A percentile compares a stretch with the other conserved stretches of the same genome.
phyloP scores from a whole-genome alignment of 345 rosid species.

The Eucalyptus polybractea region DNA sequence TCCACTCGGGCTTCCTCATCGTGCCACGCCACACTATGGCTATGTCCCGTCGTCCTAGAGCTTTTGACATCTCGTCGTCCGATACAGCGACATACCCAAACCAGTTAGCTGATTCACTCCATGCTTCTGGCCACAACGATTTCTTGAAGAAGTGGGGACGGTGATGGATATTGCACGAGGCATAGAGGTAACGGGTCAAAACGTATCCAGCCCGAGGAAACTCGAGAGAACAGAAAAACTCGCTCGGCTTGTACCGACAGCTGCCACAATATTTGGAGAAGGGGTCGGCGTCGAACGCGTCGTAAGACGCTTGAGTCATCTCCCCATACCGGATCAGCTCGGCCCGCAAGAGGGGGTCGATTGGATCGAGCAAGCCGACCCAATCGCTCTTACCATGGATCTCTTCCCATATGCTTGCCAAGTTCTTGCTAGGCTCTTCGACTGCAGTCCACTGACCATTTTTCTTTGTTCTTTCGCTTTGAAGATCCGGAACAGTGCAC shows the following conservation, averaged over 20 bases:
- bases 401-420: neutral
- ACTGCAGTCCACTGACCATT: neutral
- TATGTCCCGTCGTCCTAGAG: conserved; percentile 7
- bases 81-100: conserved; percentile 11
- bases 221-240: neutral
- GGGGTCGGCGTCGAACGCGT: neutral
- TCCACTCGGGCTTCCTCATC: conserved; percentile 6
- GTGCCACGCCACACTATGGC: conserved; percentile 14
- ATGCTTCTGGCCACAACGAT: neutral
- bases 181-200: conserved; percentile 6
- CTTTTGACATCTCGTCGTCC: neutral
- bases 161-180: neutral
- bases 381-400: neutral
- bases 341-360: neutral
- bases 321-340: neutral
- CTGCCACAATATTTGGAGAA: neutral
- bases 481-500: neutral
- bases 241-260: neutral
- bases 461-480: neutral
- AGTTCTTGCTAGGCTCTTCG: neutral
- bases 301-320: neutral
- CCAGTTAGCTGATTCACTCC: conserved; percentile 14
- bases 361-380: neutral
- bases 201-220: neutral
- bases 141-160: conserved; percentile 1